Conservation (phyloP, 169 alveolate species). For the Amoebophrya sp. region DNA sequence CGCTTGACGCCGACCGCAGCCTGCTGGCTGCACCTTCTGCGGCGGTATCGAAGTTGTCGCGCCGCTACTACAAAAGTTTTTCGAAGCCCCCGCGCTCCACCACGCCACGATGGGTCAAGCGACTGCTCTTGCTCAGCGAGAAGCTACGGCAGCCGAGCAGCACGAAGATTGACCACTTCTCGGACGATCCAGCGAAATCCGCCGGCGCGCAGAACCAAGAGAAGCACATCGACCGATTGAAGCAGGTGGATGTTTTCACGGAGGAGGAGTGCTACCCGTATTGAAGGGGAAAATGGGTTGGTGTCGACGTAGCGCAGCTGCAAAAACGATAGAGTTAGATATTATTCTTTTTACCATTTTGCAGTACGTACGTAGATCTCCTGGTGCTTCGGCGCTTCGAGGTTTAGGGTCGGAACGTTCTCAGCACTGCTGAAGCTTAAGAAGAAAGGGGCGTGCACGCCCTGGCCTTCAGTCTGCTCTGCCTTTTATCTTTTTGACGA, state of each 20-base stretch:
- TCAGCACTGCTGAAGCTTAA: not conserved
- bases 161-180: not conserved
- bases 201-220: not conserved
- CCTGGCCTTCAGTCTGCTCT: too few species aligned
- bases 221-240: not conserved
- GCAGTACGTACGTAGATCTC: not conserved
- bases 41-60: too few species aligned
- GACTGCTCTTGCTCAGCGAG: not conserved
- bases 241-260: not conserved
- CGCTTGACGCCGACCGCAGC: too few species aligned
- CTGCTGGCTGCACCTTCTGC: too few species aligned
- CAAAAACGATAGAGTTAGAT: not conserved
- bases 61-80: not conserved
- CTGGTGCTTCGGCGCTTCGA: not conserved
- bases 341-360: too few species aligned
- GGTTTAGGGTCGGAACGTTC: not conserved
- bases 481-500: too few species aligned
- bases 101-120: not conserved
- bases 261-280: not conserved
- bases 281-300: not conserved
- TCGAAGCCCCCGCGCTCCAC: not conserved
- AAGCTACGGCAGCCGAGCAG: not conserved
- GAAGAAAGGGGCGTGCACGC: not conserved
- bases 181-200: not conserved
- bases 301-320: not conserved